Evolutionary conservation across 495 filamentous ascomycete species (phyloP).

Genomic region (Neurospora sp.): DNA sequence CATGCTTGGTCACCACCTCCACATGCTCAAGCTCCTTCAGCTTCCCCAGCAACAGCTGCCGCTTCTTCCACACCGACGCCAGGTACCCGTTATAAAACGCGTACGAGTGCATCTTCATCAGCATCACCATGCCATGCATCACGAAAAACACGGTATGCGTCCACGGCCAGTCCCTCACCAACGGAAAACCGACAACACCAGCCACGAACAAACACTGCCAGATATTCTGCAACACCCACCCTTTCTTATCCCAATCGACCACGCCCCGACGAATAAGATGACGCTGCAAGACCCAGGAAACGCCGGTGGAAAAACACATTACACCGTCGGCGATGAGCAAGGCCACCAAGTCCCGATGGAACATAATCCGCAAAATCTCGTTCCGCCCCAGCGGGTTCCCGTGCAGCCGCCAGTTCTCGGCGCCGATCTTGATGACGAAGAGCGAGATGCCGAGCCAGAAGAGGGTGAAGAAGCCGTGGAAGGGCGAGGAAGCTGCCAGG

Average conservation of each 20-base stretch:
- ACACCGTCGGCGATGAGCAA: conserved; percentile 56
- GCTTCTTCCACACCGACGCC: conserved; percentile 46
- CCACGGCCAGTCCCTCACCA: conserved; percentile 66
- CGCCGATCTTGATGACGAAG: conserved; percentile 50
- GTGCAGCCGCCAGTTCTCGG: conserved; percentile 51
- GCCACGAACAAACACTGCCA: conserved; percentile 57
- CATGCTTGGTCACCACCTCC: conserved; percentile 10
- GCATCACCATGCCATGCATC: conserved; percentile 56
- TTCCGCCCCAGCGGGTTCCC: conserved; percentile 56
- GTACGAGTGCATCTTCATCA: conserved; percentile 76
- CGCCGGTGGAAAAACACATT: conserved; percentile 49
- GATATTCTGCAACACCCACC: conserved; percentile 58
- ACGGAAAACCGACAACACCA: conserved; percentile 47
- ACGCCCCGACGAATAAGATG: conserved; percentile 39
- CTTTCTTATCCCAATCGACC: conserved; percentile 51
- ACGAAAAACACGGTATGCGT: conserved; percentile 61
- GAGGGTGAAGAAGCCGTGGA: conserved; percentile 68
- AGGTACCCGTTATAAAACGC: conserved; percentile 68
- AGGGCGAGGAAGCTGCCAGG: conserved; percentile 44
- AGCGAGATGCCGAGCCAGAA: conserved; percentile 62
- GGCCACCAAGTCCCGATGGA: conserved; percentile 51
- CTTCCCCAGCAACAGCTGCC: conserved; percentile 21
- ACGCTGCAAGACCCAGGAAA: conserved; percentile 52
- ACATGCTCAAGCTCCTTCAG: conserved; percentile 27
- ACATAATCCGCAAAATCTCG: conserved; percentile 61